Percentiles rank a stretch among this genome's conserved stretches.
Evolutionary conservation across 805 yeast species (phyloP).

Genomic region (Monosporozyma siamensis): DNA sequence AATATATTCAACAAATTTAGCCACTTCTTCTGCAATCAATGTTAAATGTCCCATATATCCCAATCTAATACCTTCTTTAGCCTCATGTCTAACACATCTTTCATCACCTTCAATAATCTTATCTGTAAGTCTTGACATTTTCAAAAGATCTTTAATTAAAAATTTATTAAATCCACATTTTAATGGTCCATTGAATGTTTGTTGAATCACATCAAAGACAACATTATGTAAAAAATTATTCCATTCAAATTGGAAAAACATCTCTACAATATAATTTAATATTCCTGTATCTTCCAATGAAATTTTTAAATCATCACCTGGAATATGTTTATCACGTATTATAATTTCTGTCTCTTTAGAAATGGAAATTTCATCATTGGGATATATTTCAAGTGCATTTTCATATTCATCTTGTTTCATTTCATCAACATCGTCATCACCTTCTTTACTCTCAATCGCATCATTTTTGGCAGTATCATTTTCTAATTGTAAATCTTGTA

Average conservation of each 20-base stretch:
- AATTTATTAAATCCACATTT: slow-evolving; percentile 65
- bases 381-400: slow-evolving; percentile 8
- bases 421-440: slow-evolving; percentile 10
- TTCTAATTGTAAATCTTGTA: slow-evolving; percentile 2
- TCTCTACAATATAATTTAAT: slow-evolving; percentile 47
- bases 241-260: slow-evolving; percentile 70
- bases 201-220: slow-evolving; percentile 74
- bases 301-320: slow-evolving; percentile 66
- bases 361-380: slow-evolving; percentile 16
- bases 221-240: slow-evolving; percentile 78
- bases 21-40: slow-evolving; percentile 89
- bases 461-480: not conserved
- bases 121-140: slow-evolving; percentile 47
- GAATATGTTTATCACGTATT: slow-evolving; percentile 43
- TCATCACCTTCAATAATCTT: slow-evolving; percentile 55
- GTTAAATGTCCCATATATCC: slow-evolving; percentile 97
- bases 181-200: slow-evolving; percentile 61
- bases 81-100: slow-evolving; percentile 51
- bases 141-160: slow-evolving; percentile 51
- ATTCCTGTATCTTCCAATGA: slow-evolving; percentile 55
- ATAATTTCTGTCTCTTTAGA: slow-evolving; percentile 21
- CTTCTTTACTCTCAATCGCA: slow-evolving; percentile 1
- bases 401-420: slow-evolving; percentile 5
- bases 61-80: slow-evolving; percentile 53
- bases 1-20: slow-evolving; percentile 57